Base-by-base conservation (phyloP, 352 stramenopile genomes). In the Globisporangium megalacanthum region DNA sequence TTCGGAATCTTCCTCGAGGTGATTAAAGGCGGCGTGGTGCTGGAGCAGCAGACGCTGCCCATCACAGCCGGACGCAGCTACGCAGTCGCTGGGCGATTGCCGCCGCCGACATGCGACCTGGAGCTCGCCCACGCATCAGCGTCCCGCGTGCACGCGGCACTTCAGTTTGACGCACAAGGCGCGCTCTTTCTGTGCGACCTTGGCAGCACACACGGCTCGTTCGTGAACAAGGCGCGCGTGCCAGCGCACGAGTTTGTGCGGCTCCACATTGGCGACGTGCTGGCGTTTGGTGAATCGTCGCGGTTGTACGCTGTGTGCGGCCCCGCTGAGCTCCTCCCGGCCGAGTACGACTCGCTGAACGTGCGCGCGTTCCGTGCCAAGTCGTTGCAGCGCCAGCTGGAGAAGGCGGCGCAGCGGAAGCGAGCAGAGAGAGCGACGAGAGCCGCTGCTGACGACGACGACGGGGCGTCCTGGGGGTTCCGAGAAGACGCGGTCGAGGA, bases 271-370 rank as follows among this genome's bases (percentile, higher is more conserved):
- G 88, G 88, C 33, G 88, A 96, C 67, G 63, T 97, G 42, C 17
- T 97, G 14, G 79, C 73, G 17, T 97, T 97, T 68, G 88, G 84
- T n/a, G 85, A 93, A 53, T 95, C 84, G 4, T 92, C 86, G 56
- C 66, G 88, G 25, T 69, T 93, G 47, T 95, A 96, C 58, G 79
- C 73, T 0, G 53, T 97, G 11, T 80, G 75, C 47, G 88, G 88
- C 0, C 85, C 88, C 0, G 58, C 62, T 17, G 82, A 93, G 45
- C 60, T 92, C 15, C 56, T 80, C 17, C 84, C 81, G 6, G 70
- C 75, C 19, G 86, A 96, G 63, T 88, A 92, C 59, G 79, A 94
- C 58, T 84, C 77, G n/a, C 49, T 56, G 0, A 84, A 81, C 47
- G 54, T 85, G 44, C 62, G 58, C 9, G 66, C 59, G 10, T 66